Evolutionary conservation across 164 flowering plant species (phyloP).

Genomic region (Liquidambar formosana): DNA sequence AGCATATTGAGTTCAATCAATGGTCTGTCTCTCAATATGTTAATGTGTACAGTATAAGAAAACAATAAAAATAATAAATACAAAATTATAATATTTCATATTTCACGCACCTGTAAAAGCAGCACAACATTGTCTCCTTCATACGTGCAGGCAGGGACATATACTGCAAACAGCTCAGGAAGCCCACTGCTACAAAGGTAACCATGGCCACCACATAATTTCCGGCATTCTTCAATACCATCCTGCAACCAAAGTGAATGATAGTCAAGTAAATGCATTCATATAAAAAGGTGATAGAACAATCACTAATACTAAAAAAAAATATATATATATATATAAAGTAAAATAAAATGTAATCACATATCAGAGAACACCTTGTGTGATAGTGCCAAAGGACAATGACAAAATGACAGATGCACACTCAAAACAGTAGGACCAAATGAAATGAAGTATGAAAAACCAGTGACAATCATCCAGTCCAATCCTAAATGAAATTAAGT

Average conservation of each 20-base stretch:
- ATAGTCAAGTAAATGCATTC: not conserved
- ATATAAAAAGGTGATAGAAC: not conserved
- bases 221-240: slow-evolving; percentile 96
- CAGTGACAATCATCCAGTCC: too few relatives aligned
- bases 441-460: too few relatives aligned
- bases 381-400: too few relatives aligned
- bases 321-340: too few relatives aligned
- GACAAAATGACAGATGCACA: too few relatives aligned
- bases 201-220: slow-evolving; percentile 99
- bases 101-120: slow-evolving; percentile 71
- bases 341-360: too few relatives aligned
- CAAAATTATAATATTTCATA: too few relatives aligned
- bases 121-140: slow-evolving; percentile 95
- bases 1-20: not conserved
- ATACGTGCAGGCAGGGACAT: slow-evolving; percentile 97
- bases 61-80: too few relatives aligned
- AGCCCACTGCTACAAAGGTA: slow-evolving; percentile 94
- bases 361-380: too few relatives aligned
- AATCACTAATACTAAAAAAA: too few relatives aligned
- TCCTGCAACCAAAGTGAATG: slow-evolving; percentile 49
- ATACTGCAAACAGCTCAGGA: slow-evolving; percentile 97
- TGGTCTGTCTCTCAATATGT: not conserved
- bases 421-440: too few relatives aligned
- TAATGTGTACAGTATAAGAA: not conserved
- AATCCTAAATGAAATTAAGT: too few relatives aligned